Percentiles rank a stretch among this genome's conserved stretches.
Conservation (phyloP, 441 rosid species). For the Arabidopsis lyrata region DNA sequence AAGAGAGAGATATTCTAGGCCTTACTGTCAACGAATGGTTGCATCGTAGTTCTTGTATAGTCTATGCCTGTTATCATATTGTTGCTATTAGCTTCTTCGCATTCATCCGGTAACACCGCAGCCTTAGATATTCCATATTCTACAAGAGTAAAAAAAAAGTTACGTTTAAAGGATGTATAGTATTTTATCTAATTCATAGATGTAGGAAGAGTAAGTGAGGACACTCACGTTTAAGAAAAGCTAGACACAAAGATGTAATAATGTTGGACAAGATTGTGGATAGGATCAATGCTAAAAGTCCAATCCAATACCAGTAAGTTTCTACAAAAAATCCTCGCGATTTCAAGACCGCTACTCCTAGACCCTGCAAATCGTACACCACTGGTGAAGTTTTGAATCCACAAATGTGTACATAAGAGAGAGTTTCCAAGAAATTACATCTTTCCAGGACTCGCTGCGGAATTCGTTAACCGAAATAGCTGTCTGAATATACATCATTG, state of each 20-base stretch:
- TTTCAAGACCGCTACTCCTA: constrained; percentile 51
- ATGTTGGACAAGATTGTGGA: constrained; percentile 47
- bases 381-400: constrained; percentile 38
- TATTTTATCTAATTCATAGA: constrained; percentile 17
- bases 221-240: constrained; percentile 53
- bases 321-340: constrained; percentile 53
- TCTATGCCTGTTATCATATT: constrained; percentile 2
- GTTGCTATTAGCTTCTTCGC: constrained; percentile 22
- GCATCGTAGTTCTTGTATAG: constrained; percentile 13
- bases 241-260: constrained; percentile 46
- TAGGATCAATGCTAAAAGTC: constrained; percentile 50
- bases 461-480: constrained; percentile 75
- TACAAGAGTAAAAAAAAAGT: not conserved
- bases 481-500: constrained; percentile 81
- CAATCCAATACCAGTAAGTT: constrained; percentile 63
- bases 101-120: constrained; percentile 18
- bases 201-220: constrained; percentile 5
- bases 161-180: constrained; percentile 1
- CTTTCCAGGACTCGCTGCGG: constrained; percentile 69
- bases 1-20: constrained; percentile 20
- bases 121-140: constrained; percentile 43
- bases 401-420: too few species aligned
- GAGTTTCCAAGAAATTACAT: constrained; percentile 49
- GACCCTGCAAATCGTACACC: constrained; percentile 70
- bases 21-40: constrained; percentile 37